These are phyloP conservation scores for Fistulinella cinereoalba DNA, from an alignment of 1,284 basidiomycete genomes.

Conservation along the genomic window DNA sequence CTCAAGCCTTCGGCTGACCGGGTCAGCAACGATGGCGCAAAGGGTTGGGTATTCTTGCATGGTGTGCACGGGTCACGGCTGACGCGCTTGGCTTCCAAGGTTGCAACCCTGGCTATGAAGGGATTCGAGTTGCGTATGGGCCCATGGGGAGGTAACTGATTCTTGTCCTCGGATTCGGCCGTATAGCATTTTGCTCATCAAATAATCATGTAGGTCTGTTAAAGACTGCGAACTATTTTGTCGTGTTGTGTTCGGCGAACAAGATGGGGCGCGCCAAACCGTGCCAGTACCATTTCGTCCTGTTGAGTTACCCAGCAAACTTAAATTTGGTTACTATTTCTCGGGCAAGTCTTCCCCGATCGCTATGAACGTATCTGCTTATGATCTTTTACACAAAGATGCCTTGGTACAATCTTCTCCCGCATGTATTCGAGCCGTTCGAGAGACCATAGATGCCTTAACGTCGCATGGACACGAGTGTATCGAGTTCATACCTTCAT, in stretches of 20 bases:
- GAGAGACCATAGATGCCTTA: constrained; percentile 72
- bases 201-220: constrained; percentile 46
- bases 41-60: constrained; percentile 25
- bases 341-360: constrained; percentile 42
- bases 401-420: constrained; percentile 70
- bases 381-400: constrained; percentile 38
- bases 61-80: background rate
- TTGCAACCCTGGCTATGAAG: constrained; percentile 64
- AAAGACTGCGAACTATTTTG: constrained; percentile 64
- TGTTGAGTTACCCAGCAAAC: constrained; percentile 49
- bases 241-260: constrained; percentile 52
- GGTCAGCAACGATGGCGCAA: constrained; percentile 48
- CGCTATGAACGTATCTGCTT: background rate
- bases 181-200: constrained; percentile 7
- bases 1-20: constrained; percentile 69
- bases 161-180: background rate
- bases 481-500: constrained; percentile 57
- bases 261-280: constrained; percentile 40
- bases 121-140: constrained; percentile 57
- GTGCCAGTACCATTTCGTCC: constrained; percentile 63
- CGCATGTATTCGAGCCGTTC: constrained; percentile 74
- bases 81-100: constrained; percentile 30
- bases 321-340: constrained; percentile 73
- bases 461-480: constrained; percentile 74
- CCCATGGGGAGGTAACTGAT: constrained; percentile 67